phyloP scores from a whole-genome alignment of 2,329 filamentous ascomycete genomes.

The Hypomyces rosellus region DNA sequence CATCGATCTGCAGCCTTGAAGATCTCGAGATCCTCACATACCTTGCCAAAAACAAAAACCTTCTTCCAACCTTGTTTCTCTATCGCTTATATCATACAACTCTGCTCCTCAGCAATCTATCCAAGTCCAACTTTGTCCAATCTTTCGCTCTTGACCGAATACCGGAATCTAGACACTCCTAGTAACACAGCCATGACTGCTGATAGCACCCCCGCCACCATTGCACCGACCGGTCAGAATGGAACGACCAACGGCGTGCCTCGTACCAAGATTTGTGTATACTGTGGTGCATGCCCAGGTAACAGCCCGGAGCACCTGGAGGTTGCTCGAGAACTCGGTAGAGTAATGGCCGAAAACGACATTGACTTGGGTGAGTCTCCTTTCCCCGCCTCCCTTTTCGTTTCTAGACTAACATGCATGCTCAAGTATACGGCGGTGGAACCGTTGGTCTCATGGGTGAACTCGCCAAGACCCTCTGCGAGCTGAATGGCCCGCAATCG shows the following conservation, averaged over 20 bases:
- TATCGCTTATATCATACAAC: neutral
- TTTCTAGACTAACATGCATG: neutral
- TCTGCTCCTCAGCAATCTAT: too few relatives aligned
- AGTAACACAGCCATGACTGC: slow-evolving; percentile 22
- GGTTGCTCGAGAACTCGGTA: slow-evolving; percentile 70
- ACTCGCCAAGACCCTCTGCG: slow-evolving; percentile 76
- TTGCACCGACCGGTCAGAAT: slow-evolving; percentile 18
- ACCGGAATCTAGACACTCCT: neutral
- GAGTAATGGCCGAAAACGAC: slow-evolving; percentile 65
- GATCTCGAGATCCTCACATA: neutral
- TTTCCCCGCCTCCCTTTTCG: neutral
- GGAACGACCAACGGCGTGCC: slow-evolving; percentile 25
- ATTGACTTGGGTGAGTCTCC: slow-evolving; percentile 60
- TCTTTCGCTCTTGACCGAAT: too few relatives aligned
- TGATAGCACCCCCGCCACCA: slow-evolving; percentile 16
- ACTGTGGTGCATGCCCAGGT: slow-evolving; percentile 80
- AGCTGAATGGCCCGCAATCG: slow-evolving; percentile 68
- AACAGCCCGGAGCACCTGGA: slow-evolving; percentile 67
- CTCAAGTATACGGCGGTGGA: slow-evolving; percentile 84
- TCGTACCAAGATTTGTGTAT: slow-evolving; percentile 76
- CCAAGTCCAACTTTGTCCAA: too few relatives aligned
- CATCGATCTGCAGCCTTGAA: neutral
- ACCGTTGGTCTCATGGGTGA: slow-evolving; percentile 96
- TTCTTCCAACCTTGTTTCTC: neutral
- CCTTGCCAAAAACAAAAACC: neutral